These are phyloP conservation scores for Skeletonema marinoi DNA, from an alignment of 108 stramenopile genomes.

Conservation along the genomic window DNA sequence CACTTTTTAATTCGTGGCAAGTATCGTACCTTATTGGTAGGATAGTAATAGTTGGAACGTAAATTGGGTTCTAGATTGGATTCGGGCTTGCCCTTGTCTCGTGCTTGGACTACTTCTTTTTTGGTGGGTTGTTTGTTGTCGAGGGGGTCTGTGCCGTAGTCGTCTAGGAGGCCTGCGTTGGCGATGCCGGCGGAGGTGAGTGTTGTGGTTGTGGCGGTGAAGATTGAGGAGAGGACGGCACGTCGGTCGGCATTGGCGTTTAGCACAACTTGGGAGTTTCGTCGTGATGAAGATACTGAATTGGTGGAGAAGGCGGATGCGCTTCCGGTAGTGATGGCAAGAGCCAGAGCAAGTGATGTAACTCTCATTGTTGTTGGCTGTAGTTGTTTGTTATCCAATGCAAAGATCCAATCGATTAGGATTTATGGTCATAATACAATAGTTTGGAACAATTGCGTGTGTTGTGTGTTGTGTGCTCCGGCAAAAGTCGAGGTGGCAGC, in stretches of 20 bases:
- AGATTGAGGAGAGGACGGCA: conserved; percentile 22
- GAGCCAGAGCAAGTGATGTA: not conserved
- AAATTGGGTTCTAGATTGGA: conserved; percentile 78
- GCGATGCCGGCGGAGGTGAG: not conserved
- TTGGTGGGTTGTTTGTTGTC: conserved; percentile 41
- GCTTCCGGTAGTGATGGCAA: not conserved
- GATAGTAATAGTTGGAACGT: conserved; percentile 63
- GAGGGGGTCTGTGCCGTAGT: conserved; percentile 75
- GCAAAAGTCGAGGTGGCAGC: not conserved
- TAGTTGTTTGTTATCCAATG: not conserved
- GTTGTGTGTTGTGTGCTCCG: not conserved
- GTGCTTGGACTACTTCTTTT: conserved; percentile 24
- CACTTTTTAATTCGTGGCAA: conserved; percentile 84
- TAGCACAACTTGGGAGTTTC: not conserved
- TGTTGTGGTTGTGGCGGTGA: not conserved
- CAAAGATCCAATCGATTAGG: no score
- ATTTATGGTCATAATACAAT: no score
- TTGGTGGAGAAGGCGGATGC: not conserved
- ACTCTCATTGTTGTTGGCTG: not conserved
- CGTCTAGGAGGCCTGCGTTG: conserved; percentile 60
- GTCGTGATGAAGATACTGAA: not conserved
- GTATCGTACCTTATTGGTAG: conserved; percentile 71
- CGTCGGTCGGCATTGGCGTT: conserved; percentile 1
- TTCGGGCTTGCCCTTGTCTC: conserved; percentile 52
- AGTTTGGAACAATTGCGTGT: not conserved